Evolutionary conservation across 805 yeast species (phyloP).

Genomic region (Zygoascus bituminiphila): DNA sequence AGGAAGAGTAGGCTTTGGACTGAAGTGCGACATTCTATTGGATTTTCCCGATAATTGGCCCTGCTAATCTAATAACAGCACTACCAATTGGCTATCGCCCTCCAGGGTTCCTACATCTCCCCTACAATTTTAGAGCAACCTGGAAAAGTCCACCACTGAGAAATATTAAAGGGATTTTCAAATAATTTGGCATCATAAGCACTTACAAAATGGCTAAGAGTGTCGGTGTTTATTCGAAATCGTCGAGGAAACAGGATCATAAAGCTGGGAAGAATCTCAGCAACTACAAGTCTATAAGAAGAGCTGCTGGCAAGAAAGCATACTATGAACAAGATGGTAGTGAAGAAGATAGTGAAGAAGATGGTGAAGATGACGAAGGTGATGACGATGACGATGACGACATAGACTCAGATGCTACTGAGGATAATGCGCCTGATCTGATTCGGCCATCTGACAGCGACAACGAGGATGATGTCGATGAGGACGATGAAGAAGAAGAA

Average conservation of each 20-base stretch:
- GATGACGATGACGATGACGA: constrained; percentile 33
- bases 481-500: constrained; percentile 34
- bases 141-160: background rate
- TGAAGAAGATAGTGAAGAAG: background rate
- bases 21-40: too few species aligned
- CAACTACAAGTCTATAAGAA: background rate
- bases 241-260: background rate
- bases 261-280: background rate
- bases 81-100: background rate
- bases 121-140: too few species aligned
- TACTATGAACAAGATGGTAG: background rate
- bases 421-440: constrained; percentile 11
- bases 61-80: background rate
- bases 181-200: background rate
- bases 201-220: background rate
- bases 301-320: background rate
- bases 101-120: too few species aligned
- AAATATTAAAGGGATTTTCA: background rate
- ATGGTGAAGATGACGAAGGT: constrained; percentile 32
- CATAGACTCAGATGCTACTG: constrained; percentile 14
- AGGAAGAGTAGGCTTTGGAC: too few species aligned
- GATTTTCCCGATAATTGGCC: background rate
- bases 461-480: constrained; percentile 30
- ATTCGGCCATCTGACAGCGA: constrained; percentile 4
- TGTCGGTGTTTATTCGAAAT: background rate